Evolutionary conservation across 768 basidiomycete genomes (phyloP).

Genomic region (Hirschioporus abietinus): DNA sequence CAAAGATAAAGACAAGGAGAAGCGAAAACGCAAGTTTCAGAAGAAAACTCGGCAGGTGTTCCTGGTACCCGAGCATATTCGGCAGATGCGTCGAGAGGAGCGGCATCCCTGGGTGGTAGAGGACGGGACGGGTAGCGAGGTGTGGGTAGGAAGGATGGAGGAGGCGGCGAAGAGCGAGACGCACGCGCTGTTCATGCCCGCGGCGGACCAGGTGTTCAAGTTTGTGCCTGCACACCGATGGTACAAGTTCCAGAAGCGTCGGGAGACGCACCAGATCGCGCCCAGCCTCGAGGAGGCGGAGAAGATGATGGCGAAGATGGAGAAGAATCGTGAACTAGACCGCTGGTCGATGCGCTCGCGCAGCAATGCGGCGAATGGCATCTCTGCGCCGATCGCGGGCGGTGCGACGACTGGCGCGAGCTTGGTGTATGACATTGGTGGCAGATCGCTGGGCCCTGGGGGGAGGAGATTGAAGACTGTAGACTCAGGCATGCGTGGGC

Average conservation of each 20-base stretch:
- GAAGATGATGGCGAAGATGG: conserved; percentile 50
- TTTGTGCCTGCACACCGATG: conserved; percentile 85
- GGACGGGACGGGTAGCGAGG: conserved; percentile 62
- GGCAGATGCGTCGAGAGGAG: conserved; percentile 80
- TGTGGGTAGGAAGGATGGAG: conserved; percentile 81
- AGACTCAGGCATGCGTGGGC: conserved; percentile 54
- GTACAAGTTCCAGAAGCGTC: conserved; percentile 86
- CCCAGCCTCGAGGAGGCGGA: conserved; percentile 64
- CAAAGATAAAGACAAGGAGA: conserved; percentile 19
- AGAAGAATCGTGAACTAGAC: conserved; percentile 72
- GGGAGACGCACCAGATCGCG: conserved; percentile 59
- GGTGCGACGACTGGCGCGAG: conserved; percentile 5
- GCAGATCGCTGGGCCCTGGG: conserved; percentile 54
- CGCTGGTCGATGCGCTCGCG: conserved; percentile 63
- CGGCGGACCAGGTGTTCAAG: conserved; percentile 75
- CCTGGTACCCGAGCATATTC: conserved; percentile 68
- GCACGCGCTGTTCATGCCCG: conserved; percentile 81
- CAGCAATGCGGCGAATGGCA: conserved; percentile 6
- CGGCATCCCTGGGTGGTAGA: conserved; percentile 92
- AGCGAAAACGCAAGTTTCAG: conserved; percentile 64
- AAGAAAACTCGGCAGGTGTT: conserved; percentile 83
- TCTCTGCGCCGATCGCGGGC: not conserved
- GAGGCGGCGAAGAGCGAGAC: conserved; percentile 66
- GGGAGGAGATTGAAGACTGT: conserved; percentile 63
- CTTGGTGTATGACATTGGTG: conserved; percentile 20